A percentile compares a stretch with the other conserved stretches of the same genome.
Conservation (phyloP, 441 rosid species). For the Eutrema salsugineum region DNA sequence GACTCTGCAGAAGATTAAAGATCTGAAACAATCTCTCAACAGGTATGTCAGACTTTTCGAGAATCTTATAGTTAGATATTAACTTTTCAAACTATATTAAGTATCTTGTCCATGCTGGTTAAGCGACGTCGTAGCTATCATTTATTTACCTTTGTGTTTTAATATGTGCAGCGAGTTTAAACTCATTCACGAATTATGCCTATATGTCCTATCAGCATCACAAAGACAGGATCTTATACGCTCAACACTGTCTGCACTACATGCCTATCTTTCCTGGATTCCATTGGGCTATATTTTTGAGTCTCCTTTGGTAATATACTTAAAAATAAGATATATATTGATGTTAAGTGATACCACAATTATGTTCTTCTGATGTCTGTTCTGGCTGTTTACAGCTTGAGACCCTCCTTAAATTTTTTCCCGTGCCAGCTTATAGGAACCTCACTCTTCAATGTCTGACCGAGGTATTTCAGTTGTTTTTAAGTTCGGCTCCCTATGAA, state of each 20-base stretch:
- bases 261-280: slow-evolving; percentile 99
- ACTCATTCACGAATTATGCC: slow-evolving; percentile 99
- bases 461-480: slow-evolving; percentile 53
- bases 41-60: slow-evolving; percentile 42
- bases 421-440: slow-evolving; percentile 80
- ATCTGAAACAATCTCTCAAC: slow-evolving; percentile 95
- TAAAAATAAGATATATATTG: background rate
- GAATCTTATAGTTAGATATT: background rate
- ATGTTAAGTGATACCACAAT: slow-evolving; percentile 3
- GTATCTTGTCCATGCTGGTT: slow-evolving; percentile 6
- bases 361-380: slow-evolving; percentile 13
- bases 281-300: slow-evolving; percentile 99
- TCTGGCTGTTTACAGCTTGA: slow-evolving; percentile 61
- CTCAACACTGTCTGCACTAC: slow-evolving; percentile 92
- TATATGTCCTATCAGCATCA: slow-evolving; percentile 95
- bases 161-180: slow-evolving; percentile 85
- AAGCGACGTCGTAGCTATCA: background rate
- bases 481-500: background rate
- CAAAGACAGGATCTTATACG: slow-evolving; percentile 96
- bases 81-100: background rate
- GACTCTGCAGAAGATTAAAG: slow-evolving; percentile 98
- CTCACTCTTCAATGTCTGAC: slow-evolving; percentile 98
- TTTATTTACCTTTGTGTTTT: slow-evolving; percentile 22
- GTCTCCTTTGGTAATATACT: slow-evolving; percentile 78
- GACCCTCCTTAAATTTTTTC: slow-evolving; percentile 91